Percentiles rank a stretch among this genome's conserved stretches.
These are phyloP conservation scores for Nannochloropsis granulata DNA, from an alignment of 108 stramenopile species.

Conservation along the genomic window DNA sequence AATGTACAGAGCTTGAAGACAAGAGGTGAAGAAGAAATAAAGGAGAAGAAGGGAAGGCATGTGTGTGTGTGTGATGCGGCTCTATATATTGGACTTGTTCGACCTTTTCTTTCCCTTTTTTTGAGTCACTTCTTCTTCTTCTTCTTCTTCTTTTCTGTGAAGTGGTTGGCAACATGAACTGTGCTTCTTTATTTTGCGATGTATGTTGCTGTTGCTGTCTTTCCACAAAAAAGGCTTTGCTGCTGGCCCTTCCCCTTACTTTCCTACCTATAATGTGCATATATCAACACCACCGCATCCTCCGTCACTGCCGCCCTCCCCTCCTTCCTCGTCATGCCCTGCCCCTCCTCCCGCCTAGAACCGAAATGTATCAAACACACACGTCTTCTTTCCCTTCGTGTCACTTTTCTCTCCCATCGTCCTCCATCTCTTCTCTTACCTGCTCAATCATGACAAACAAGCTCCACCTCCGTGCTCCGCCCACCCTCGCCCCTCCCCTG, in stretches of 20 bases:
- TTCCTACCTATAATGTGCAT: neutral
- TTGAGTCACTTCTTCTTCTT: too few species aligned
- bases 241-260: neutral
- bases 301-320: neutral
- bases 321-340: neutral
- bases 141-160: neutral
- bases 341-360: neutral
- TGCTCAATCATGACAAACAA: neutral
- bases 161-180: neutral
- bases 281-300: neutral
- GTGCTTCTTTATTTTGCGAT: neutral
- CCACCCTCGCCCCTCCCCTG: too few species aligned
- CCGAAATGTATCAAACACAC: neutral
- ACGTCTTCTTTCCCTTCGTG: neutral
- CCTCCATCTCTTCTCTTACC: neutral
- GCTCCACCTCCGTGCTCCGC: neutral
- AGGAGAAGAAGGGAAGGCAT: neutral
- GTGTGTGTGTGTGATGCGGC: neutral
- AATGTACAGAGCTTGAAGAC: neutral
- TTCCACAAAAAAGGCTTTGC: neutral
- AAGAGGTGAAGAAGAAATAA: neutral
- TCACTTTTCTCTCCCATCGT: neutral
- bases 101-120: too few species aligned
- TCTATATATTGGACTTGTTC: neutral
- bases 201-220: neutral